phyloP scores from a whole-genome alignment of 352 stramenopile species.

The Phytophthora sp. region DNA sequence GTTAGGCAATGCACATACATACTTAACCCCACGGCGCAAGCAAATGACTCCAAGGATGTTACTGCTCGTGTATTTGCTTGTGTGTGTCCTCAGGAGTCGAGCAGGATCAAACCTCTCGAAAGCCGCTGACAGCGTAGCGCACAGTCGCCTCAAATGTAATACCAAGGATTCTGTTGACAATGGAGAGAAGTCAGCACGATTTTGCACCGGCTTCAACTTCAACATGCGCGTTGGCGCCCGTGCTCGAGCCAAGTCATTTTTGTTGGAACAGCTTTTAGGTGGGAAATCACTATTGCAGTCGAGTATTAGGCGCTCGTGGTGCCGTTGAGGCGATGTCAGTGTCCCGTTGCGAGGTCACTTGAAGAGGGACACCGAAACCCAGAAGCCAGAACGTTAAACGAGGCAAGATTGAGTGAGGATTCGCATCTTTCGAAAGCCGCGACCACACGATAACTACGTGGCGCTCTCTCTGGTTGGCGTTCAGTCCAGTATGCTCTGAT shows the following conservation, averaged over 20 bases:
- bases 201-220: conserved; percentile 27
- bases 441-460: conserved; percentile 24
- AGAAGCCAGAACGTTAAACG: conserved; percentile 14
- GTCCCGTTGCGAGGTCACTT: background rate
- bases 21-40: background rate
- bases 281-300: too few species aligned
- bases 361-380: conserved; percentile 4
- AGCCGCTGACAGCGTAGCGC: too few species aligned
- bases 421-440: background rate
- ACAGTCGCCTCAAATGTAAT: too few species aligned
- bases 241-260: background rate
- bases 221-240: conserved; percentile 17
- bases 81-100: conserved; percentile 1
- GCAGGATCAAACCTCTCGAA: too few species aligned
- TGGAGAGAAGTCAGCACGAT: background rate
- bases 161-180: conserved; percentile 27
- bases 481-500: too few species aligned
- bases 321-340: background rate
- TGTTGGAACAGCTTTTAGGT: too few species aligned
- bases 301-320: background rate
- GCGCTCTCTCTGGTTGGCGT: too few species aligned
- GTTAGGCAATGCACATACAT: conserved; percentile 1
- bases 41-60: background rate
- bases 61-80: conserved; percentile 12
- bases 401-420: conserved; percentile 8